Conservation (phyloP, 768 basidiomycete species). For the Boletus patriciae region DNA sequence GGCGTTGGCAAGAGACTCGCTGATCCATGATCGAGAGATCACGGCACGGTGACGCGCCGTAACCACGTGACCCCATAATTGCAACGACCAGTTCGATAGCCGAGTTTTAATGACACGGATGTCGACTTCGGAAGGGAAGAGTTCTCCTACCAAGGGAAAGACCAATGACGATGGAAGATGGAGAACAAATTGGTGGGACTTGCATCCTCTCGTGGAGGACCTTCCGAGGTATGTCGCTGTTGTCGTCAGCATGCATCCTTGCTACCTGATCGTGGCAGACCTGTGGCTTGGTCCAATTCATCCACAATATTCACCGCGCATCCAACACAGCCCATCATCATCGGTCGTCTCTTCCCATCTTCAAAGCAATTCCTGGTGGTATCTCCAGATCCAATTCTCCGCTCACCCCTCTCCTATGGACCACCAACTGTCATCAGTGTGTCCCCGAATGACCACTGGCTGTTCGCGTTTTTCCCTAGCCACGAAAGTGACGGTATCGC, state of each 20-base stretch:
- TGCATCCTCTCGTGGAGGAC: conserved; percentile 59
- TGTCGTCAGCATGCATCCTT: neutral
- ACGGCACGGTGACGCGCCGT: too few relatives aligned
- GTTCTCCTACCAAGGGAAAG: conserved; percentile 55
- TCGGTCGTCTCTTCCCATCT: conserved; percentile 68
- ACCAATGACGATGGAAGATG: conserved; percentile 51
- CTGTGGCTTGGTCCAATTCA: conserved; percentile 67
- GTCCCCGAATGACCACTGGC: conserved; percentile 57
- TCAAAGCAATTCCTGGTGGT: conserved; percentile 61
- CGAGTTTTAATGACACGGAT: conserved; percentile 6
- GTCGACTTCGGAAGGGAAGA: conserved; percentile 26
- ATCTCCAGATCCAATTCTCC: conserved; percentile 51
- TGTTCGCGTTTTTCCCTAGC: conserved; percentile 77
- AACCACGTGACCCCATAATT: neutral
- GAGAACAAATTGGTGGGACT: conserved; percentile 75
- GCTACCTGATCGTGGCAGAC: conserved; percentile 42
- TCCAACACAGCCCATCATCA: conserved; percentile 56
- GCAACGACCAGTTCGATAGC: neutral
- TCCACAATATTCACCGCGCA: conserved; percentile 72
- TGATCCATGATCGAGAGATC: neutral
- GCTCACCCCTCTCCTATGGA: conserved; percentile 49
- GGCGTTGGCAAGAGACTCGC: neutral
- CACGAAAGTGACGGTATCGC: conserved; percentile 54
- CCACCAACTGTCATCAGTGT: conserved; percentile 64
- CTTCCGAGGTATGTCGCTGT: conserved; percentile 46